These are phyloP conservation scores for Xerocomus brunneocitrinus DNA, from an alignment of 768 basidiomycete species.

Conservation along the genomic window DNA sequence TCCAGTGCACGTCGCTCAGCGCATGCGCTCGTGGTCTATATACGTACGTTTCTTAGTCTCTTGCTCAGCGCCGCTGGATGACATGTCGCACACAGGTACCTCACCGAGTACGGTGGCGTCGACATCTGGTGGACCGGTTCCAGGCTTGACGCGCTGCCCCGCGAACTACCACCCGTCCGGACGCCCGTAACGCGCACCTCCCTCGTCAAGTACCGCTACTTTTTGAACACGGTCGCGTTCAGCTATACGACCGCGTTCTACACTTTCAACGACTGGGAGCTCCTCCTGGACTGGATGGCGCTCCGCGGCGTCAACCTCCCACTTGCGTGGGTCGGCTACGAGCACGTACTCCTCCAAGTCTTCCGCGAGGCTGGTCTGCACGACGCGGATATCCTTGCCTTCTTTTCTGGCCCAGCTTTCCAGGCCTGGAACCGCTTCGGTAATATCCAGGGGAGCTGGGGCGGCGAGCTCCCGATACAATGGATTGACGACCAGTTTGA, in stretches of 20 bases:
- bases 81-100: slow-evolving; percentile 24
- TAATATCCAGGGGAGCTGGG: slow-evolving; percentile 38
- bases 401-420: slow-evolving; percentile 39
- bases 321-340: slow-evolving; percentile 40
- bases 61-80: too few species aligned
- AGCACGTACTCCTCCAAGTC: slow-evolving; percentile 33
- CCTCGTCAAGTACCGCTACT: slow-evolving; percentile 37
- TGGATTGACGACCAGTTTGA: slow-evolving; percentile 37
- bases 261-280: slow-evolving; percentile 36
- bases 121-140: slow-evolving; percentile 45
- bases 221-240: slow-evolving; percentile 34
- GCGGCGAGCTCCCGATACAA: slow-evolving; percentile 31
- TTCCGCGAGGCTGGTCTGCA: slow-evolving; percentile 36
- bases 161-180: slow-evolving; percentile 29
- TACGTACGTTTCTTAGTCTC: slow-evolving; percentile 27
- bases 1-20: slow-evolving; percentile 25
- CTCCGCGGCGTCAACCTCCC: slow-evolving; percentile 19
- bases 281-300: slow-evolving; percentile 14
- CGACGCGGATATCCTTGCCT: slow-evolving; percentile 32
- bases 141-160: slow-evolving; percentile 31
- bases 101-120: slow-evolving; percentile 24
- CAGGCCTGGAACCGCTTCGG: slow-evolving; percentile 42
- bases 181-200: slow-evolving; percentile 29
- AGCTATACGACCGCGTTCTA: slow-evolving; percentile 39
- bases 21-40: slow-evolving; percentile 36